Base-by-base conservation (phyloP, 352 stramenopile species). In the Globisporangium lucens region DNA sequence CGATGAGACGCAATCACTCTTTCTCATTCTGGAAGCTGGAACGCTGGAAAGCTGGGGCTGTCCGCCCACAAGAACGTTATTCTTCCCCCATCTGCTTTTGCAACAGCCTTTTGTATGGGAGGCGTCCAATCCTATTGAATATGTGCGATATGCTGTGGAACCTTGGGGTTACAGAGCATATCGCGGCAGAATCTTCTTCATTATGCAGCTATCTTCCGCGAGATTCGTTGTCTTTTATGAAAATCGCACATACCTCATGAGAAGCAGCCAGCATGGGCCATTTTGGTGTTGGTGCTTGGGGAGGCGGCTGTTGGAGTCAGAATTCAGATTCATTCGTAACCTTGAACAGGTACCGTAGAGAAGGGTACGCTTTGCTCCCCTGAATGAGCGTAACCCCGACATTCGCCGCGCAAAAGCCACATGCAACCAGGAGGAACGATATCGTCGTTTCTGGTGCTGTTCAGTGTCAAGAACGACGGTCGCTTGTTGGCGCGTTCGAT, bases 51-150 rank as follows among this genome's bases (percentile, higher is more conserved):
- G 9, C 7, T 51, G 6, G 17, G 43, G 15, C 17, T 51, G 43
- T 51, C 43, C 17, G 8, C n/a, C 55, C 56, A 61, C 56, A 61
- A 61, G 56, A 61, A 61, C 33, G 17, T 61, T 61, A 49, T 38
- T 47, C 24, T 24, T 13, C 12, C 33, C 30, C 29, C 30, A 46
- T 36, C 55, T 47, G 30, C 29, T 46, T 56, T n/a, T 8, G 7
- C 33, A 38, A 20, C 33, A 38, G 33, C 15, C 38, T 46, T 33
- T 7, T 24, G 13, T 24, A 17, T 59, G 30, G 13, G 15, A 9
- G 41, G 15, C 41, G 5, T 49, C 41, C 6, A 49, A 49, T 49
- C 41, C 15, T 49, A 13, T 46, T 20, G 38, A 20, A 49, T 22
- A 9, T 49, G 13, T 0, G 24, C 24, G 24, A 24, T 24, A 24